Percentiles rank a stretch among this genome's conserved stretches.
phyloP scores from a whole-genome alignment of 495 filamentous ascomycete genomes.

The Xylaria venustula region DNA sequence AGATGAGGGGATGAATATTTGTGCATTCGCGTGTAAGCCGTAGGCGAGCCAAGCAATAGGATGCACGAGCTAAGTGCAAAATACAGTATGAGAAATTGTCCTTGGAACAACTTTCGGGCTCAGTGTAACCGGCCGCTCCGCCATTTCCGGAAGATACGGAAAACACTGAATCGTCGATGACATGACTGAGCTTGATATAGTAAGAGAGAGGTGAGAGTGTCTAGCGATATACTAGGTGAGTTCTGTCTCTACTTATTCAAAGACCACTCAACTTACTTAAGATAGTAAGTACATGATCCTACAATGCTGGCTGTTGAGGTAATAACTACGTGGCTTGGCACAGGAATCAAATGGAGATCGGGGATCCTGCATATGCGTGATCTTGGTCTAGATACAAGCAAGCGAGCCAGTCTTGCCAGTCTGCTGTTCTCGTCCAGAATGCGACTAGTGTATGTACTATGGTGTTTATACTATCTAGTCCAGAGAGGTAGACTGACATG shows the following conservation, averaged over 20 bases:
- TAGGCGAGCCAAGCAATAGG: conserved; percentile 4
- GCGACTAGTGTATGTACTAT: too few species aligned
- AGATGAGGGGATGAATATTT: too few species aligned
- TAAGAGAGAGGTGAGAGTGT: neutral
- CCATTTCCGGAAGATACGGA: too few species aligned
- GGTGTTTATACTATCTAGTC: too few species aligned
- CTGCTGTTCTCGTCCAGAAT: neutral
- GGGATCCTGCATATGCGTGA: neutral
- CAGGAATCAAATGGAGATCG: neutral
- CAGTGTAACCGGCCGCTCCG: too few species aligned
- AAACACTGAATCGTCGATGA: too few species aligned
- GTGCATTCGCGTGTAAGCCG: neutral
- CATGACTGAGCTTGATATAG: too few species aligned
- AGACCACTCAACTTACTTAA: neutral
- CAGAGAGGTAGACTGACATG: too few species aligned
- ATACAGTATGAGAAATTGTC: neutral
- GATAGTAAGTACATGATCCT: neutral
- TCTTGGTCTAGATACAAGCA: neutral
- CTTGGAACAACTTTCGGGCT: too few species aligned
- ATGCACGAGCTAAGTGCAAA: neutral
- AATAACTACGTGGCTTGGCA: neutral
- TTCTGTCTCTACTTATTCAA: too few species aligned
- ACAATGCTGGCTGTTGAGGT: neutral
- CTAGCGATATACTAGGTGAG: too few species aligned
- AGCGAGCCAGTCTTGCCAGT: too few species aligned